These are phyloP conservation scores for Eragrostis curvula DNA, from an alignment of 176 grass and related monocot genomes.

Conservation along the genomic window DNA sequence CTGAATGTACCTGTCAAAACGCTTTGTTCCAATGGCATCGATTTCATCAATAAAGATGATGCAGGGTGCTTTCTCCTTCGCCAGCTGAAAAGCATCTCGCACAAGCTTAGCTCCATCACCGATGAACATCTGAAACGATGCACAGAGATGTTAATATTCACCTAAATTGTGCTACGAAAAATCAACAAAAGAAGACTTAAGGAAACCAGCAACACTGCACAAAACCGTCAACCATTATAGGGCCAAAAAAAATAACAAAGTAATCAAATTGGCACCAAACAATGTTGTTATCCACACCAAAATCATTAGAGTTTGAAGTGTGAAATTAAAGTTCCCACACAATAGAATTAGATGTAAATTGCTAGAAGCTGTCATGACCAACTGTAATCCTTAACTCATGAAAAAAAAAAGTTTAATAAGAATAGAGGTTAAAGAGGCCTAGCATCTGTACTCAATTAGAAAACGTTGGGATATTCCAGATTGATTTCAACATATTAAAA, in stretches of 20 bases:
- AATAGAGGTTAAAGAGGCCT: neutral
- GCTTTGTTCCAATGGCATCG: slow-evolving; percentile 87
- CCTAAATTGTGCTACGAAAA: neutral
- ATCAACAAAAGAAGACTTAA: neutral
- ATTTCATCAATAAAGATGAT: slow-evolving; percentile 94
- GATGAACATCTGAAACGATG: slow-evolving; percentile 71
- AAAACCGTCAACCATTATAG: neutral
- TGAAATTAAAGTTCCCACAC: neutral
- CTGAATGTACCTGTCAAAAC: slow-evolving; percentile 66
- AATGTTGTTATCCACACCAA: neutral
- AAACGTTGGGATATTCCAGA: neutral
- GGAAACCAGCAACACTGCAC: neutral
- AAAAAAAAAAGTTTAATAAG: neutral
- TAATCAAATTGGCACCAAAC: neutral
- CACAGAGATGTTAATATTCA: slow-evolving; percentile 12
- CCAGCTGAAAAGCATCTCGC: slow-evolving; percentile 81
- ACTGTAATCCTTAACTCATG: neutral
- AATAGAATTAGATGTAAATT: neutral
- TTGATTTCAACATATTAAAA: neutral
- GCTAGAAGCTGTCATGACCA: neutral
- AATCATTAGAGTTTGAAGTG: neutral
- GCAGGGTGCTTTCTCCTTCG: slow-evolving; percentile 83
- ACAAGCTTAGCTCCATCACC: slow-evolving; percentile 85
- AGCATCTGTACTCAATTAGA: neutral
- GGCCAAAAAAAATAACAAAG: neutral